A percentile compares a stretch with the other conserved stretches of the same genome.
These are phyloP conservation scores for Leccinum longicurvipes DNA, from an alignment of 768 basidiomycete species.

Conservation along the genomic window DNA sequence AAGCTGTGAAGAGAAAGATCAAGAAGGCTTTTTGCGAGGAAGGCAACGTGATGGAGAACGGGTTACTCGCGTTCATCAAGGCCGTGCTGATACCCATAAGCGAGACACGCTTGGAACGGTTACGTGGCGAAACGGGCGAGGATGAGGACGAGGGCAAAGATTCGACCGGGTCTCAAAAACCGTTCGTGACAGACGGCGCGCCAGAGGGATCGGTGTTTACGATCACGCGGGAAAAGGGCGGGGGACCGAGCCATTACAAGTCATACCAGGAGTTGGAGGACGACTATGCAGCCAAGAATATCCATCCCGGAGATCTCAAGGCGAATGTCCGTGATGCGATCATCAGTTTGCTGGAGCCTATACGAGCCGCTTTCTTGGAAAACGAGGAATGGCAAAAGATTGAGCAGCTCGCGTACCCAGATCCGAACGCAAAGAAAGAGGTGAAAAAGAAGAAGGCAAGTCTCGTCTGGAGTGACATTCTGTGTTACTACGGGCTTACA, in stretches of 20 bases:
- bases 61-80: slow-evolving; percentile 78
- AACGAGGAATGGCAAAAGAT: slow-evolving; percentile 79
- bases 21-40: slow-evolving; percentile 93
- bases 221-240: slow-evolving; percentile 75
- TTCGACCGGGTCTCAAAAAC: slow-evolving; percentile 48
- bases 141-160: slow-evolving; percentile 45
- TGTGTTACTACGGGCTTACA: background rate
- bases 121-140: slow-evolving; percentile 41
- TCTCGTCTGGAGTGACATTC: background rate
- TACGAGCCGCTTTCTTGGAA: slow-evolving; percentile 71
- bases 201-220: slow-evolving; percentile 82
- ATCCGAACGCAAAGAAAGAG: slow-evolving; percentile 58
- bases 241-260: slow-evolving; percentile 65
- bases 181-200: slow-evolving; percentile 66
- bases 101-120: slow-evolving; percentile 63
- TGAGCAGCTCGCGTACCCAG: slow-evolving; percentile 81
- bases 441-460: slow-evolving; percentile 60
- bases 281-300: slow-evolving; percentile 69
- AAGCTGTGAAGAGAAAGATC: slow-evolving; percentile 83
- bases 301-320: slow-evolving; percentile 94
- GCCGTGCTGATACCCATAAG: slow-evolving; percentile 89
- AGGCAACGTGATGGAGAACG: slow-evolving; percentile 85
- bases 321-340: slow-evolving; percentile 69
- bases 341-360: slow-evolving; percentile 71
- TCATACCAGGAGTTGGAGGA: slow-evolving; percentile 62